Evolutionary conservation across 2,329 filamentous ascomycete genomes (phyloP), one percentile per base, ranked within the genome.

Genomic region (Sporothrix inflata): DNA sequence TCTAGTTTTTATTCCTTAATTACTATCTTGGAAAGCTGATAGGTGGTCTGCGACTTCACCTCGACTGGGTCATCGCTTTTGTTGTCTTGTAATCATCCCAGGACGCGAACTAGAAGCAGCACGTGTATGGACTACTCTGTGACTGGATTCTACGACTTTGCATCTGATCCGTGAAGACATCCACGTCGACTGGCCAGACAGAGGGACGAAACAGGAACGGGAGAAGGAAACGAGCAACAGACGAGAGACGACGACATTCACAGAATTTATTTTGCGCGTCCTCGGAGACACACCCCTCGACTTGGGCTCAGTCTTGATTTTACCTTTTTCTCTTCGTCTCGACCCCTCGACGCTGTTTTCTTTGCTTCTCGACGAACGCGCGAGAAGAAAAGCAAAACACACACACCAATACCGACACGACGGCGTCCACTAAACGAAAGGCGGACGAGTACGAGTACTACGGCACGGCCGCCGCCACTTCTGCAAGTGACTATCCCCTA

Each of bases 371-470:
- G 53, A 70, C 53, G 53, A 12, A 7, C 34, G 53, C 24, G 55
- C 51, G 24, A 57, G 67, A 60, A 45, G 45, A 55, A 60, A 53
- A 24, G 34, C 14, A 60, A 30, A 27, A 42, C 38, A n/a, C 21
- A 24, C 65, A n/a, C 19, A 8, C 24, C 67, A 30, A 47, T 27
- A 49, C 57, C 68, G 42, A 40, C 53, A 61, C 53, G 42, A 70
- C 68, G 68, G 42, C 57, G 40, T 61, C 51, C 27, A 61, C 68
- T 47, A 47, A 24, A 63, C 55, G 55, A 47, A 70, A 45, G 27
- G 30, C 55, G 68, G 55, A 67, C 27, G 65, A 51, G 65, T 67
- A 40, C 53, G 55, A 27, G 40, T 49, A 61, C 55, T 47, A 70
- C 68, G 55, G 42, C 55, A 60, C 53, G 27, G 19, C 65, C 14